phyloP scores from a whole-genome alignment of 805 yeast genomes.

The Cyberlindnera nakhonratchasimensis region DNA sequence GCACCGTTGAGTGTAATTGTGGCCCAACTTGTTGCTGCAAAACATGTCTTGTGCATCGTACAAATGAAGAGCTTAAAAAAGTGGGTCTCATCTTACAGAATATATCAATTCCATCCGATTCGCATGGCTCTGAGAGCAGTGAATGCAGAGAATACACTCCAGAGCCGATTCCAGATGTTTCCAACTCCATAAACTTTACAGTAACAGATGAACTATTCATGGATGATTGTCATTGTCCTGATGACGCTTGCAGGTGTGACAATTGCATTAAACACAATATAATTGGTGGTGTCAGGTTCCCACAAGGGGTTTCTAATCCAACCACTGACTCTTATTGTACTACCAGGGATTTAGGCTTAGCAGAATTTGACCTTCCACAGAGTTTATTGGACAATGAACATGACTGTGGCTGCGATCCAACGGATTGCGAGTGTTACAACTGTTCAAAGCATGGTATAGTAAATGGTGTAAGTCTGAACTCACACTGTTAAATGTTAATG shows the following conservation, averaged over 20 bases:
- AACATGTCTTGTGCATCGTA: slow-evolving; percentile 28
- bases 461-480: slow-evolving; percentile 13
- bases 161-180: slow-evolving; percentile 2
- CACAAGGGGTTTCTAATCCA: slow-evolving; percentile 14
- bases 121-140: neutral
- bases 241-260: slow-evolving; percentile 6
- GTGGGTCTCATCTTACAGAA: slow-evolving; percentile 23
- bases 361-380: slow-evolving; percentile 1
- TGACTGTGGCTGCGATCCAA: slow-evolving; percentile 24
- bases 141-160: neutral
- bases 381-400: slow-evolving; percentile 8
- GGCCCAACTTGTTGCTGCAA: slow-evolving; percentile 27
- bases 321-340: neutral
- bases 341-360: neutral
- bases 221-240: slow-evolving; percentile 9
- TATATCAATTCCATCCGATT: slow-evolving; percentile 8
- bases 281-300: slow-evolving; percentile 21
- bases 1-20: slow-evolving; percentile 28
- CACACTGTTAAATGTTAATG: too few relatives aligned
- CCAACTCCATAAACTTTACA: slow-evolving; percentile 3
- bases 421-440: slow-evolving; percentile 24
- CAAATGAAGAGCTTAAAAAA: slow-evolving; percentile 24
- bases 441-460: slow-evolving; percentile 23
- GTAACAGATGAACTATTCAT: slow-evolving; percentile 6
- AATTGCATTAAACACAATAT: slow-evolving; percentile 27